phyloP scores from a whole-genome alignment of 495 filamentous ascomycete genomes.

The Tetracladium setigerum region DNA sequence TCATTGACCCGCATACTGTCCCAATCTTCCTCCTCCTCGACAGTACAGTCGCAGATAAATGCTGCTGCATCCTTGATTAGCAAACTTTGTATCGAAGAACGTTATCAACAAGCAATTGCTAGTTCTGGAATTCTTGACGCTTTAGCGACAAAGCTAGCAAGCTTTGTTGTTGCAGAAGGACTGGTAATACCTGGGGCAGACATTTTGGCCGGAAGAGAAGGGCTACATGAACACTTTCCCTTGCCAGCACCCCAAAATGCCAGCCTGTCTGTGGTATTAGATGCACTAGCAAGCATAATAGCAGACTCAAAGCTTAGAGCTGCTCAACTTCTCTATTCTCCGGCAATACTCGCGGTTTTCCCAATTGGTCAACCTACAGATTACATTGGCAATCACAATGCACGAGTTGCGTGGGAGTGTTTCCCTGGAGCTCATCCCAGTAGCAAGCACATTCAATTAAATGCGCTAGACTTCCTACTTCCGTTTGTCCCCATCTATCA shows the following conservation, averaged over 20 bases:
- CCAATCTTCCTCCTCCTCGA: slow-evolving; percentile 40
- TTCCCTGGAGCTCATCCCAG: slow-evolving; percentile 27
- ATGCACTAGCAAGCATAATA: slow-evolving; percentile 73
- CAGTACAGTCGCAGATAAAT: slow-evolving; percentile 59
- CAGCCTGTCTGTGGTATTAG: slow-evolving; percentile 65
- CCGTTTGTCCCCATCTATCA: slow-evolving; percentile 31
- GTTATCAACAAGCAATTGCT: slow-evolving; percentile 61
- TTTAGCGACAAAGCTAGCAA: slow-evolving; percentile 67
- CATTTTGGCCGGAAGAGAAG: slow-evolving; percentile 32
- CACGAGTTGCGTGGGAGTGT: slow-evolving; percentile 28
- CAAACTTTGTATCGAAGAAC: slow-evolving; percentile 54
- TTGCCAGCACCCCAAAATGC: slow-evolving; percentile 49
- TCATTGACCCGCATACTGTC: slow-evolving; percentile 57
- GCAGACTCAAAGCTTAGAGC: slow-evolving; percentile 71
- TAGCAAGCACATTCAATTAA: slow-evolving; percentile 26
- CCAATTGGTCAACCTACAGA: slow-evolving; percentile 29
- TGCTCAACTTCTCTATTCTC: slow-evolving; percentile 70
- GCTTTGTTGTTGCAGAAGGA: slow-evolving; percentile 60
- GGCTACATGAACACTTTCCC: slow-evolving; percentile 37
- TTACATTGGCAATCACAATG: slow-evolving; percentile 7
- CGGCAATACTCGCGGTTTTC: slow-evolving; percentile 65
- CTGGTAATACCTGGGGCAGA: slow-evolving; percentile 54
- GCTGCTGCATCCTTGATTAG: slow-evolving; percentile 59
- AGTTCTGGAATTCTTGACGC: slow-evolving; percentile 69
- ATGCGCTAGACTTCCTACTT: slow-evolving; percentile 53